A percentile compares a stretch with the other conserved stretches of the same genome.
These are phyloP conservation scores for Mucor racemosus DNA, from an alignment of 371 early-diverging fungal species.

Conservation along the genomic window DNA sequence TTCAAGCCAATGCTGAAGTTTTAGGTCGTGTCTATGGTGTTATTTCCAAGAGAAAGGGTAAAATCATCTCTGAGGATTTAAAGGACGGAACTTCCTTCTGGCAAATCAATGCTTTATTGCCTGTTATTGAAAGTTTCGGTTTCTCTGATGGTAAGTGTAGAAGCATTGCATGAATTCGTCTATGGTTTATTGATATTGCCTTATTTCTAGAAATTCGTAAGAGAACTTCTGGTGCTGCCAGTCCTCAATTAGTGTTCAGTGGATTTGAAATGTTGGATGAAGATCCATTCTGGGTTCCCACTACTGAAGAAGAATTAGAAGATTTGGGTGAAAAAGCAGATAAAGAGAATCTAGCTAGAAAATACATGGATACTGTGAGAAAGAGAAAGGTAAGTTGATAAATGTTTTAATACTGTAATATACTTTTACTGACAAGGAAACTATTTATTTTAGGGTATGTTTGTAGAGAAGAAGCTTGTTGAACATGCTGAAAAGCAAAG, in stretches of 20 bases:
- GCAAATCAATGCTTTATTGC: slow-evolving; percentile 88
- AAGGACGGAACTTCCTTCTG: slow-evolving; percentile 96
- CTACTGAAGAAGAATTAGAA: slow-evolving; percentile 95
- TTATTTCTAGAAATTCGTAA: slow-evolving; percentile 81
- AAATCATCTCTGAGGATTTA: slow-evolving; percentile 90
- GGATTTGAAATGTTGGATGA: slow-evolving; percentile 91
- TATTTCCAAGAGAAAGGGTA: slow-evolving; percentile 85
- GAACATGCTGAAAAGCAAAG: slow-evolving; percentile 95
- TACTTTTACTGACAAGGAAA: neutral
- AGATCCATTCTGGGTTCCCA: slow-evolving; percentile 99
- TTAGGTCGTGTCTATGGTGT: slow-evolving; percentile 97
- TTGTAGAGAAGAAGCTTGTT: slow-evolving; percentile 89
- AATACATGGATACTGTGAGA: slow-evolving; percentile 94
- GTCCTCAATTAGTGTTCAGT: slow-evolving; percentile 91
- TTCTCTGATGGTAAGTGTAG: slow-evolving; percentile 87
- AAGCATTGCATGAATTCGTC: neutral
- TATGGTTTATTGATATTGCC: neutral
- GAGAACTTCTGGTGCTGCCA: slow-evolving; percentile 92
- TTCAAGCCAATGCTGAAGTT: slow-evolving; percentile 93
- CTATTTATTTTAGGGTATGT: slow-evolving; percentile 67
- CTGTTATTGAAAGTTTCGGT: slow-evolving; percentile 98
- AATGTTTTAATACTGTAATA: neutral
- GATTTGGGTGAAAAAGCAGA: slow-evolving; percentile 97
- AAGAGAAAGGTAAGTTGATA: slow-evolving; percentile 78
- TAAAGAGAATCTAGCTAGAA: slow-evolving; percentile 92